Evolutionary conservation across 176 grass and related monocot genomes (phyloP), one percentile per base, ranked within the genome.

Genomic region (Eleusine coracana): DNA sequence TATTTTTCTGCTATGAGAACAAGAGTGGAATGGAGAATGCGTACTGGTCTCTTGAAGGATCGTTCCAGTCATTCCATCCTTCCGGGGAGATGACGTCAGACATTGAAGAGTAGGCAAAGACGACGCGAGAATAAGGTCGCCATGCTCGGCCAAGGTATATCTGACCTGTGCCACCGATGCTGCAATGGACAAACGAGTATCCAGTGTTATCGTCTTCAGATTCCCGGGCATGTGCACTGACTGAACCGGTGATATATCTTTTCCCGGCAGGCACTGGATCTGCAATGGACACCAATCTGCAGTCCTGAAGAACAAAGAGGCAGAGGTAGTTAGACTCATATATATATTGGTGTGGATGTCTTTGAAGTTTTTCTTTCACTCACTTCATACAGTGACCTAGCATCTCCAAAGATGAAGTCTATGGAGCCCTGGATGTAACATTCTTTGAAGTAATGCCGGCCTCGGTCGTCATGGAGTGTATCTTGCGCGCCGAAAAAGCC

Each of bases 321-420:
- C 21, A 42, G 20, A 77, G 60, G 85, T 34, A 21, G 5, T 56
- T 34, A 34, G 5, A 59, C 20, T 59, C 55, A 59, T 1, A n/a
- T n/a, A n/a, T 7, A 59, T 21, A n/a, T 4, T 23, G 75, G 36
- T 36, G 37, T 5, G 78, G 17, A 42, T 54, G 27, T 29, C 20
- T 37, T 48, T 60, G 42, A 76, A 76, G 2, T 21, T 6, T 21
- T 52, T 11, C 50, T 17, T 50, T 20, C 20, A 77, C 77, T 85
- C 65, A 82, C 95, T 81, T 97, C 92, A 59, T 97, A 97, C 17
- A 97, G 83, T 64, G 95, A 94, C 31, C 83, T 94, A 36, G 77
- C 95, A 85, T 94, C 92, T 77, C 95, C 95, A 81, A 97, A 97
- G 77, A 94, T 92, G 36, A 97, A 94, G 86, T 92, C 95, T 3